These are phyloP conservation scores for Cubamyces lactineus DNA, from an alignment of 768 basidiomycete species.

Conservation along the genomic window DNA sequence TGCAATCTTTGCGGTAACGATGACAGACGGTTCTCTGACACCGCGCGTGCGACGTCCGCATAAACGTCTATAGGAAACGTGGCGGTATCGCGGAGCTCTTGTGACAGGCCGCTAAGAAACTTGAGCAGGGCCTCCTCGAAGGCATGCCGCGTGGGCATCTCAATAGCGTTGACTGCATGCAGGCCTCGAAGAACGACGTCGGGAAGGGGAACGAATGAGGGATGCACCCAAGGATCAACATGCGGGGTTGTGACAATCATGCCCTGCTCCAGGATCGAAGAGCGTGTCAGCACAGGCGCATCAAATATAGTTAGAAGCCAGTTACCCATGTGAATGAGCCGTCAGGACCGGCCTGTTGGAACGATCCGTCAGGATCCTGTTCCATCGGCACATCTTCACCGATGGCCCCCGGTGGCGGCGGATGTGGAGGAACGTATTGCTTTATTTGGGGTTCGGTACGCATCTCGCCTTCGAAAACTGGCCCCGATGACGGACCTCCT, in stretches of 20 bases:
- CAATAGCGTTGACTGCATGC: constrained; percentile 51
- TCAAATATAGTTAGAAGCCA: background rate
- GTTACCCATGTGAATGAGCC: constrained; percentile 48
- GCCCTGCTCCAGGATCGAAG: constrained; percentile 40
- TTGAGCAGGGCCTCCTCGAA: constrained; percentile 54
- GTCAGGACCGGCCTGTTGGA: constrained; percentile 27
- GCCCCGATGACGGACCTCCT: constrained; percentile 25
- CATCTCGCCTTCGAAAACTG: constrained; percentile 28
- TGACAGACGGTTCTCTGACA: constrained; percentile 41
- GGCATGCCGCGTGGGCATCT: constrained; percentile 59
- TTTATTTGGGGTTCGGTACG: constrained; percentile 32
- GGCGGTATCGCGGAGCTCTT: constrained; percentile 63
- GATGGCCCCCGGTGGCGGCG: constrained; percentile 20
- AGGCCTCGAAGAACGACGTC: constrained; percentile 58
- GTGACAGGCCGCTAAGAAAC: constrained; percentile 55
- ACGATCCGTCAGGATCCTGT: constrained; percentile 24
- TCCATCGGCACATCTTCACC: constrained; percentile 32
- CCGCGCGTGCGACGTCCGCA: constrained; percentile 49
- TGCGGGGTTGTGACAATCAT: constrained; percentile 44
- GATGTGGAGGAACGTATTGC: constrained; percentile 32
- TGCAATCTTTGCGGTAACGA: constrained; percentile 45
- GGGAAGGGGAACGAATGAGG: constrained; percentile 63
- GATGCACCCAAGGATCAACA: constrained; percentile 62
- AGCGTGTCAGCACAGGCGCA: constrained; percentile 27
- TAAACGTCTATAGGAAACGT: constrained; percentile 59